Percentiles rank a stretch among this genome's conserved stretches.
phyloP scores from a whole-genome alignment of 164 flowering plant species.

The Chimonanthus praecox region DNA sequence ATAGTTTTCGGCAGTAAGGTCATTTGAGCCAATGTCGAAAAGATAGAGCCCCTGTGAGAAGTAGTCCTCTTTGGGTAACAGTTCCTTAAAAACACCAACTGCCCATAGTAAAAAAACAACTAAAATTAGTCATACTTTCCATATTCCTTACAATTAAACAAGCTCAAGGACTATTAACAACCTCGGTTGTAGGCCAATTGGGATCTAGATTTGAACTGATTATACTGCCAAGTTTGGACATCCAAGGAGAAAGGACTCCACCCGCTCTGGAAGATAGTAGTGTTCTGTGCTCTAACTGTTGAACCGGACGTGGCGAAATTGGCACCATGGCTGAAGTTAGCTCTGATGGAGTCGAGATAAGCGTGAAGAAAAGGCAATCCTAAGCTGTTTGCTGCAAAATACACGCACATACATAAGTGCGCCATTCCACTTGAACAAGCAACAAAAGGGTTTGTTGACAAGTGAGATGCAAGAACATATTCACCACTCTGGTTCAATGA shows the following conservation, averaged over 20 bases:
- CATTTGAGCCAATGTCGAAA: constrained; percentile 52
- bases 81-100: constrained; percentile 17
- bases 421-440: no score
- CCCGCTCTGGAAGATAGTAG: constrained; percentile 36
- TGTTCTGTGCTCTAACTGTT: constrained; percentile 46
- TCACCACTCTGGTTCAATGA: no score
- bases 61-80: constrained; percentile 33
- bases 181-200: not conserved
- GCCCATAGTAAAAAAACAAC: not conserved
- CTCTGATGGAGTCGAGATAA: constrained; percentile 45
- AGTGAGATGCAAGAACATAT: no score
- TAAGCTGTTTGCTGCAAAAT: constrained; percentile 35
- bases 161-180: not conserved
- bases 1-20: constrained; percentile 34
- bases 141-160: not conserved
- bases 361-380: constrained; percentile 45
- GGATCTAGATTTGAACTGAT: constrained; percentile 35
- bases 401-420: not conserved
- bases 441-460: no score
- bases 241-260: constrained; percentile 48
- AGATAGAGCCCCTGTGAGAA: constrained; percentile 40
- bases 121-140: not conserved
- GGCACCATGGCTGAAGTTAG: constrained; percentile 61
- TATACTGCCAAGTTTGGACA: constrained; percentile 38
- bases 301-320: constrained; percentile 40